Evolutionary conservation across 2,329 filamentous ascomycete species (phyloP).

Genomic region (Elsinoe australis): DNA sequence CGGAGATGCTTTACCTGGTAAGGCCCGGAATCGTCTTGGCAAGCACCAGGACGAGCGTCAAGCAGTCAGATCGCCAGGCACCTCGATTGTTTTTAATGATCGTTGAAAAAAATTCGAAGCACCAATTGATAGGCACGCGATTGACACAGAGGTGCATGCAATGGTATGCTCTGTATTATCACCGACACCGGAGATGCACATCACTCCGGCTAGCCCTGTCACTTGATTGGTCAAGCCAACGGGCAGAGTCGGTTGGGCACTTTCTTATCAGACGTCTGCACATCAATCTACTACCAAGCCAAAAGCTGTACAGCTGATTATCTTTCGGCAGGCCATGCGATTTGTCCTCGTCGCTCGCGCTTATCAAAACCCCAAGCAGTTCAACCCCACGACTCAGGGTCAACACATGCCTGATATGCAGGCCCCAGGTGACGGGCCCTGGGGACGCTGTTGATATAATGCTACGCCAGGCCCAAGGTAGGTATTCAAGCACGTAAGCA

Average conservation of each 20-base stretch:
- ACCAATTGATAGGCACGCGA: neutral
- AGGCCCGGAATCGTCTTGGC: too few species aligned
- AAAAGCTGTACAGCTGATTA: neutral
- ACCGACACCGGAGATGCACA: slow-evolving; percentile 7
- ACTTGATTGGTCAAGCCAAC: neutral
- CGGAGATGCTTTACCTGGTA: too few species aligned
- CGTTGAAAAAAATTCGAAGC: too few species aligned
- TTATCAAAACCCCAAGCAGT: slow-evolving; percentile 11
- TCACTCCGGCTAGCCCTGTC: neutral
- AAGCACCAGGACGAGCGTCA: too few species aligned
- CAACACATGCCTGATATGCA: neutral
- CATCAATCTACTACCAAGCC: neutral
- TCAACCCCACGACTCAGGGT: neutral
- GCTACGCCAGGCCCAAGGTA: neutral
- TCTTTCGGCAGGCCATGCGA: slow-evolving; percentile 10
- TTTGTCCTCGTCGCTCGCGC: slow-evolving; percentile 1
- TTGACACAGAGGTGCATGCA: slow-evolving; percentile 1
- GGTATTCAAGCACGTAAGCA: neutral
- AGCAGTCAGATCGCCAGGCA: too few species aligned
- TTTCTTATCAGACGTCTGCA: slow-evolving; percentile 9
- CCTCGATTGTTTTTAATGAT: too few species aligned
- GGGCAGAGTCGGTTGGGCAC: slow-evolving; percentile 4
- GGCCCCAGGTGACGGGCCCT: neutral
- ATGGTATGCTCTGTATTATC: too few species aligned
- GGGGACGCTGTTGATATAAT: slow-evolving; percentile 5